These are phyloP conservation scores for Epichloe scottii DNA, from an alignment of 2,329 filamentous ascomycete genomes.

Conservation along the genomic window DNA sequence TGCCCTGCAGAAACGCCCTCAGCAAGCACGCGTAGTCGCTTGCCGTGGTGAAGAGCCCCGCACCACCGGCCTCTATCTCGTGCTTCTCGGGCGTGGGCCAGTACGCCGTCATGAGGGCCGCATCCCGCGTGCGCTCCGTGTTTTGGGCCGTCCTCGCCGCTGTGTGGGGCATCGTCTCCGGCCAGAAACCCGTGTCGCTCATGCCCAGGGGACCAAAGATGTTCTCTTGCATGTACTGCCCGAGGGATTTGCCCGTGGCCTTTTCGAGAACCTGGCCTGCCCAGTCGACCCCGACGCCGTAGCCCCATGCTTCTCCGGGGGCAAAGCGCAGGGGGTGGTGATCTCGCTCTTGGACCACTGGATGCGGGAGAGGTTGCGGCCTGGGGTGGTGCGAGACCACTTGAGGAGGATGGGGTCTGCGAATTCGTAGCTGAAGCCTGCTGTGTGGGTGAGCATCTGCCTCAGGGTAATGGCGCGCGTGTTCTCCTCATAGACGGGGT, in stretches of 20 bases:
- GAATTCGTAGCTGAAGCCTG: conserved; percentile 32
- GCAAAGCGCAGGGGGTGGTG: conserved; percentile 30
- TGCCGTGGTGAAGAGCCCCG: conserved; percentile 29
- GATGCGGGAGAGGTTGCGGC: conserved; percentile 19
- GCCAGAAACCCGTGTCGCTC: conserved; percentile 25
- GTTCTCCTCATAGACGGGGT: conserved; percentile 26
- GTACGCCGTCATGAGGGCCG: conserved; percentile 10
- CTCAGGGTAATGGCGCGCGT: conserved; percentile 25
- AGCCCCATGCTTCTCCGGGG: conserved; percentile 36
- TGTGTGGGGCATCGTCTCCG: conserved; percentile 15
- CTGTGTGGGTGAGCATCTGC: conserved; percentile 36
- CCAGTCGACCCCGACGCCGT: conserved; percentile 35
- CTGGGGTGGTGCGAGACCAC: conserved; percentile 25
- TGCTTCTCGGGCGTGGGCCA: conserved; percentile 16
- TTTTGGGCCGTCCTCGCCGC: conserved; percentile 12
- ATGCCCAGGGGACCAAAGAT: conserved; percentile 26
- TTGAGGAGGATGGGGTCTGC: conserved; percentile 24
- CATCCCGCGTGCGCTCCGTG: conserved; percentile 11
- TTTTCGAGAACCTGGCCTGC: conserved; percentile 31
- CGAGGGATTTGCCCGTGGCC: conserved; percentile 23
- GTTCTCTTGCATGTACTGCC: conserved; percentile 23
- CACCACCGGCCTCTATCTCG: conserved; percentile 28
- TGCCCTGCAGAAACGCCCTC: conserved; percentile 18
- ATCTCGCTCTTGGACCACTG: conserved; percentile 25
- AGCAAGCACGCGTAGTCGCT: conserved; percentile 27